A percentile compares a stretch with the other conserved stretches of the same genome.
Conservation (phyloP, 164 flowering plant genomes). For the Platanus orientalis region DNA sequence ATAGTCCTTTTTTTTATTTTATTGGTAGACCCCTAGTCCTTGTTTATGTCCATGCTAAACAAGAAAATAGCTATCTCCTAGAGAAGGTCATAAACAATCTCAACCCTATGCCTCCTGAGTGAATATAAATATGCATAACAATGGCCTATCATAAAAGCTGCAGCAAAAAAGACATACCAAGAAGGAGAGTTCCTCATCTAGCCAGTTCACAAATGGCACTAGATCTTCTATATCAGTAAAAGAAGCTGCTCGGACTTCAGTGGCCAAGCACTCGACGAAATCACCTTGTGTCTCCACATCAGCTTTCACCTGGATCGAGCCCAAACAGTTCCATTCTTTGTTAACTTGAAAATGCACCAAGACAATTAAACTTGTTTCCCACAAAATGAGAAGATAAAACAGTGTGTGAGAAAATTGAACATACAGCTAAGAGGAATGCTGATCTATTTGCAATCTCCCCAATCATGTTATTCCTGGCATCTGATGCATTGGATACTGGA, state of each 20-base stretch:
- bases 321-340: slow-evolving; percentile 8
- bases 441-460: slow-evolving; percentile 96
- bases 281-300: slow-evolving; percentile 99
- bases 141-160: no score
- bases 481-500: slow-evolving; percentile 39
- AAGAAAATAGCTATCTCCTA: no score
- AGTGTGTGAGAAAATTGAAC: slow-evolving; percentile 16
- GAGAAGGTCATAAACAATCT: no score
- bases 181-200: slow-evolving; percentile 97
- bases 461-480: slow-evolving; percentile 91
- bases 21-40: no score
- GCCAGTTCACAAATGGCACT: slow-evolving; percentile 90
- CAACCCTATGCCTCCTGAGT: no score
- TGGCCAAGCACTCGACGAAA: slow-evolving; percentile 82
- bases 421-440: slow-evolving; percentile 81
- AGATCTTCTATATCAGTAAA: slow-evolving; percentile 76
- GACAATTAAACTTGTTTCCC: background rate
- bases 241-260: slow-evolving; percentile 87
- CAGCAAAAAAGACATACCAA: slow-evolving; percentile 50
- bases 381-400: background rate
- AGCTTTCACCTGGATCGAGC: slow-evolving; percentile 75
- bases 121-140: no score
- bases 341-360: background rate
- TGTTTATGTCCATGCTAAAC: no score
- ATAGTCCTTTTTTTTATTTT: no score